phyloP scores from a whole-genome alignment of 1,139 yeast species.

The Blastobotrys indianensis region DNA sequence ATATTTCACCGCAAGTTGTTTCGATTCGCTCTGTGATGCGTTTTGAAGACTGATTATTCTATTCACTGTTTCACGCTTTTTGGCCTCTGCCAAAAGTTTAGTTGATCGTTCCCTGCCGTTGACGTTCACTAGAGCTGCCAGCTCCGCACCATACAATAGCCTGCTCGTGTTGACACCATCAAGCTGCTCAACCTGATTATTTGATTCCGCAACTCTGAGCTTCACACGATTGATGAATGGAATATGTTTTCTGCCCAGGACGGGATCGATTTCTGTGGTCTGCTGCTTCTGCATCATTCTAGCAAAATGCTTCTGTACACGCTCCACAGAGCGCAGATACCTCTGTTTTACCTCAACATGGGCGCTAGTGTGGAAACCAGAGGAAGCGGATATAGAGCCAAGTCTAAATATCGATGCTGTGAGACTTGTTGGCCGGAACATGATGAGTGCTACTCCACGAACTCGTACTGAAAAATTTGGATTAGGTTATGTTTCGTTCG shows the following conservation, averaged over 20 bases:
- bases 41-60: conserved; percentile 74
- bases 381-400: too few species aligned
- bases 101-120: conserved; percentile 24
- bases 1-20: conserved; percentile 52
- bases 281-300: conserved; percentile 29
- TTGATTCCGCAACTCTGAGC: conserved; percentile 60
- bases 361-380: conserved; percentile 9
- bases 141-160: conserved; percentile 71
- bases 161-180: conserved; percentile 58
- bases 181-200: conserved; percentile 41
- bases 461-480: not conserved
- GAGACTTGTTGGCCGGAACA: too few species aligned
- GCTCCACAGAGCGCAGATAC: conserved; percentile 23
- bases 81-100: conserved; percentile 43
- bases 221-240: conserved; percentile 66
- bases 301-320: conserved; percentile 33
- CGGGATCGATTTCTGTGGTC: conserved; percentile 56
- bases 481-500: too few species aligned
- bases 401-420: too few species aligned
- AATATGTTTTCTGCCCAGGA: conserved; percentile 61
- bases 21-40: conserved; percentile 53
- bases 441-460: not conserved
- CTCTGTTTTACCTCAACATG: conserved; percentile 17
- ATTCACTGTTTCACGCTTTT: conserved; percentile 61
- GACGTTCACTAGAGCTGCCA: conserved; percentile 46